phyloP scores from a whole-genome alignment of 2,329 filamentous ascomycete genomes.

The Penicillium sp. region DNA sequence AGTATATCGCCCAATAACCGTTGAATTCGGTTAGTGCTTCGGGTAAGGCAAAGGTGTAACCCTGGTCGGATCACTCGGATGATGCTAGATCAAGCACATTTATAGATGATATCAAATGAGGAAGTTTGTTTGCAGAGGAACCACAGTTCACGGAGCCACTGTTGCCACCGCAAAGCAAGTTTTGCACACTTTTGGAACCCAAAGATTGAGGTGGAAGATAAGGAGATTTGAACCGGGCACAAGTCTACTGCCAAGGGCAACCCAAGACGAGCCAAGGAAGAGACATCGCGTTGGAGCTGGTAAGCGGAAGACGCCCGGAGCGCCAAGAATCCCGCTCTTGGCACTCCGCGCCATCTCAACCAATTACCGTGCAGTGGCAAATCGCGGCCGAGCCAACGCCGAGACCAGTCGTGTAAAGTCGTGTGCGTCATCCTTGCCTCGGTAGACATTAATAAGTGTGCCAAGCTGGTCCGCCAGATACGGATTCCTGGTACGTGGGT shows the following conservation, averaged over 20 bases:
- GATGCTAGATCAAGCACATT: background rate
- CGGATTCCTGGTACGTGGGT: constrained; percentile 3
- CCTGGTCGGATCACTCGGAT: constrained; percentile 7
- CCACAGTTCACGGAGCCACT: background rate
- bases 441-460: background rate
- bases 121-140: background rate
- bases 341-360: constrained; percentile 14
- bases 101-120: background rate
- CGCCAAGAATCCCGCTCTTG: constrained; percentile 21
- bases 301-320: constrained; percentile 10
- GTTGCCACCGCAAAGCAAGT: background rate
- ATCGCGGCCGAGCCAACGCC: constrained; percentile 13
- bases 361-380: constrained; percentile 6
- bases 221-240: constrained; percentile 18
- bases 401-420: constrained; percentile 22
- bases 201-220: constrained; percentile 6
- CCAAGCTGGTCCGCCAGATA: constrained; percentile 16
- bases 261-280: constrained; percentile 20
- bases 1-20: constrained; percentile 9
- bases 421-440: constrained; percentile 20
- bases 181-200: background rate
- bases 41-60: constrained; percentile 3
- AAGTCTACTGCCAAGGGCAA: constrained; percentile 15
- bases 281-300: constrained; percentile 7
- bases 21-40: background rate